Evolutionary conservation across 768 basidiomycete species (phyloP).

Genomic region (Cantharellus anzutake): DNA sequence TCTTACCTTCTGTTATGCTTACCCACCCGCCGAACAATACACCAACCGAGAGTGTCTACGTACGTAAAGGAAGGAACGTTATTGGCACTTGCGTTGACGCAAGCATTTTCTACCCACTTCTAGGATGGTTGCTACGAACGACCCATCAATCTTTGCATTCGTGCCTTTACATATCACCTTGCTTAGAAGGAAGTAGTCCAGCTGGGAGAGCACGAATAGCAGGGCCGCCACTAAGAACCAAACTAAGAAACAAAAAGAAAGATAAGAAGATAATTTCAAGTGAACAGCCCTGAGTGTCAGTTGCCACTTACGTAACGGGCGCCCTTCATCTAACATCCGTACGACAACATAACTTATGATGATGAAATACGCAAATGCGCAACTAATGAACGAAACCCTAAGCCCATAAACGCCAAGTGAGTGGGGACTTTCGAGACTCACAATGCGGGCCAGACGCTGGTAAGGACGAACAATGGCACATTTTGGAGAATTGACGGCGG

Average conservation of each 20-base stretch:
- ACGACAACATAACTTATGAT: constrained; percentile 73
- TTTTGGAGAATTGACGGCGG: constrained; percentile 39
- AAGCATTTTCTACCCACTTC: constrained; percentile 20
- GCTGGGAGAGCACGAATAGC: constrained; percentile 62
- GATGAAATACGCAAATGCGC: constrained; percentile 45
- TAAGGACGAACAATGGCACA: constrained; percentile 64
- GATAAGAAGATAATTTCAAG: background rate
- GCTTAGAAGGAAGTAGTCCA: constrained; percentile 65
- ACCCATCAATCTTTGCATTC: constrained; percentile 56
- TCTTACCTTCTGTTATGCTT: constrained; percentile 71
- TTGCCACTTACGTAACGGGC: constrained; percentile 38
- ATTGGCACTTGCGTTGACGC: background rate
- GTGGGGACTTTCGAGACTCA: constrained; percentile 22
- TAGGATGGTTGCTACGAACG: constrained; percentile 69
- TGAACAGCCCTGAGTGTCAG: background rate
- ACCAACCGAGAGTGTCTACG: constrained; percentile 39
- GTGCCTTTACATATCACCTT: constrained; percentile 35
- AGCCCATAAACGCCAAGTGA: background rate
- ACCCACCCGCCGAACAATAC: constrained; percentile 64
- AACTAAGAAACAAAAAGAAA: constrained; percentile 16
- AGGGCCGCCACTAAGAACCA: constrained; percentile 57
- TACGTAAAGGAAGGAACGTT: background rate
- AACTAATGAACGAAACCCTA: constrained; percentile 19
- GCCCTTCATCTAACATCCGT: constrained; percentile 51
- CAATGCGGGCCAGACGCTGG: constrained; percentile 61